Evolutionary conservation across 2,329 filamentous ascomycete genomes (phyloP), one percentile per base, ranked within the genome.

Genomic region (Colletotrichum camelliae): DNA sequence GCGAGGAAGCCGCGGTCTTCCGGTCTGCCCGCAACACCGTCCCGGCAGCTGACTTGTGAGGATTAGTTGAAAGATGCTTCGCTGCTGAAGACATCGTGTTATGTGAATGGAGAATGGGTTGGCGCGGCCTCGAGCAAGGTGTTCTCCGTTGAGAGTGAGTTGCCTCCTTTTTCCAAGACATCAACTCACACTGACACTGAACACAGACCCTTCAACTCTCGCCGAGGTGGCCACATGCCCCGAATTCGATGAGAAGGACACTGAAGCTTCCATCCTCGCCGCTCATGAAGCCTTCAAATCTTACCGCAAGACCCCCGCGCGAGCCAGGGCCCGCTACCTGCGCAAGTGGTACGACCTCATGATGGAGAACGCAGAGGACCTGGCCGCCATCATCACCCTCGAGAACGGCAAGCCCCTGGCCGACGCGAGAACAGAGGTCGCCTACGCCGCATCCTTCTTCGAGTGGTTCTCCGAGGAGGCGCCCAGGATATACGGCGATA

Each of bases 21-120:
- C 48, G 33, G 48, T 18, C 13, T 13, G 10, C 8, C 21, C 24
- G 15, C 21, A 16, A 48, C 16, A 48, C 35, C 31, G 27, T 48
- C 10, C 21, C 39, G 16, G 27, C 9, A 18, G 35, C 58, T 70
- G 21, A 67, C 37, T 16, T 33, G 4, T 1, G 1, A 66, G 24
- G 1, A 4, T 4, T 61, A 92, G 88, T 86, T 93, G 77, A 91
- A 90, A 82, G 92, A 93, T 80, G 86, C 88, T 75, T 91, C 90
- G 43, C 89, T 96, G 66, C 88, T 96, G 80, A 95, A 94, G 84
- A 89, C 90, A 77, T 89, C 93, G 82, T 88, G 91, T 76, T 96
- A 94, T 81, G 91, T 96, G 81, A 94, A 96, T 83, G 94, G 94
- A 80, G 88, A 95, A 88, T 96, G 94, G 92, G 90, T 95, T 73